Evolutionary conservation across 169 alveolate species (phyloP).

Genomic region (Perkinsus chesapeaki): DNA sequence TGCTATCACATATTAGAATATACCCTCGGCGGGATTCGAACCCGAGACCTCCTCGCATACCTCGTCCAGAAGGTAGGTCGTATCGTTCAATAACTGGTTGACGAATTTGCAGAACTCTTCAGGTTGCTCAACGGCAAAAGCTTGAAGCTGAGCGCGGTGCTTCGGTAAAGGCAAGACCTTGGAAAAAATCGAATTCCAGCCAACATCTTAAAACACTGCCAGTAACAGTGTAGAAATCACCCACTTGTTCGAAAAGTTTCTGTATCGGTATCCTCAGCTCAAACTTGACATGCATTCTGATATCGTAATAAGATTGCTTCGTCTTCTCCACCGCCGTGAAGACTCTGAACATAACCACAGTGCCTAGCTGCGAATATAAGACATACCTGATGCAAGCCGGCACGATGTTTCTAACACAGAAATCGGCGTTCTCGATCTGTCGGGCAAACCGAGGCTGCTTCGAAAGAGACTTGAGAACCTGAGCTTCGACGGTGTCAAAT

Average conservation of each 20-base stretch:
- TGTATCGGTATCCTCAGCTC: conserved; percentile 10
- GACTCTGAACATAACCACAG: neutral
- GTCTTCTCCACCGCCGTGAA: conserved; percentile 16
- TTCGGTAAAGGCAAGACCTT: neutral
- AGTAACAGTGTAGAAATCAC: neutral
- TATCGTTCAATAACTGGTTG: conserved; percentile 1
- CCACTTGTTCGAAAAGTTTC: conserved; percentile 3
- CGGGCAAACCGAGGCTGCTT: neutral
- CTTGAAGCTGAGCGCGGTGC: neutral
- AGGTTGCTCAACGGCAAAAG: neutral
- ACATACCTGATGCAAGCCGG: neutral
- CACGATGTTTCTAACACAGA: neutral
- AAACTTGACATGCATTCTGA: conserved; percentile 12
- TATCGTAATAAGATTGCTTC: conserved; percentile 9
- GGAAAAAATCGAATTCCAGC: neutral
- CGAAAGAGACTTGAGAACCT: neutral
- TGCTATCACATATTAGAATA: neutral
- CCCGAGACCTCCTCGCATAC: neutral
- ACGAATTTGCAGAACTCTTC: conserved; percentile 11
- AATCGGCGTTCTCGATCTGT: neutral
- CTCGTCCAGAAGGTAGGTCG: conserved; percentile 11
- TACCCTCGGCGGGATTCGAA: neutral
- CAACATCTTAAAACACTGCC: neutral
- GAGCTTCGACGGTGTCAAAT: too few relatives aligned
- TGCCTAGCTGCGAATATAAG: too few relatives aligned